Conservation (phyloP, 257 asterid genomes). For the Echium plantagineum region DNA sequence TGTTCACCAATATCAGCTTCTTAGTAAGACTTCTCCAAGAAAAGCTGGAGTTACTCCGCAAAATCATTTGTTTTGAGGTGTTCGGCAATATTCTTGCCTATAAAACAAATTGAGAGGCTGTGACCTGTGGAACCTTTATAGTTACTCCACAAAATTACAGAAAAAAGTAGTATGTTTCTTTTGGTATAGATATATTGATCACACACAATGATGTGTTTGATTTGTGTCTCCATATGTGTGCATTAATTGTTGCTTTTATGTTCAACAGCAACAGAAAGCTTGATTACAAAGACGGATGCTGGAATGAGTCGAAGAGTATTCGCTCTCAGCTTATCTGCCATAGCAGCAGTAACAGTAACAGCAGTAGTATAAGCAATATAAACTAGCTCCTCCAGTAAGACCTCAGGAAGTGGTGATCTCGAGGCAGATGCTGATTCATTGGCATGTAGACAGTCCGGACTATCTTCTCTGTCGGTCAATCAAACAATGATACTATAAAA, state of each 20-base stretch:
- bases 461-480: constrained; percentile 67
- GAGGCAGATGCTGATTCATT: constrained; percentile 99
- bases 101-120: not conserved
- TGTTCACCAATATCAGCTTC: not conserved
- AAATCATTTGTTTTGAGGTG: too few species aligned
- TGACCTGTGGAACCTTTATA: not conserved
- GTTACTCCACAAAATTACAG: not conserved
- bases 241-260: constrained; percentile 25
- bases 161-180: too few species aligned
- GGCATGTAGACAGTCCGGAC: constrained; percentile 73
- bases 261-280: constrained; percentile 51
- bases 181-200: too few species aligned
- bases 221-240: constrained; percentile 5
- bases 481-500: constrained; percentile 49
- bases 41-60: too few species aligned
- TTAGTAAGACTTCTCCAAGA: too few species aligned
- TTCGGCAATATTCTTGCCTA: not conserved
- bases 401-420: constrained; percentile 70
- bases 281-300: constrained; percentile 53
- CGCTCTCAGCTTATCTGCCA: constrained; percentile 57
- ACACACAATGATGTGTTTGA: not conserved
- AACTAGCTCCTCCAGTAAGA: constrained; percentile 83
- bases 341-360: constrained; percentile 86
- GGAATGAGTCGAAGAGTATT: constrained; percentile 50
- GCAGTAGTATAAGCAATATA: constrained; percentile 79